Evolutionary conservation across 345 rosid genomes (phyloP).

Genomic region (Turritis glabra): DNA sequence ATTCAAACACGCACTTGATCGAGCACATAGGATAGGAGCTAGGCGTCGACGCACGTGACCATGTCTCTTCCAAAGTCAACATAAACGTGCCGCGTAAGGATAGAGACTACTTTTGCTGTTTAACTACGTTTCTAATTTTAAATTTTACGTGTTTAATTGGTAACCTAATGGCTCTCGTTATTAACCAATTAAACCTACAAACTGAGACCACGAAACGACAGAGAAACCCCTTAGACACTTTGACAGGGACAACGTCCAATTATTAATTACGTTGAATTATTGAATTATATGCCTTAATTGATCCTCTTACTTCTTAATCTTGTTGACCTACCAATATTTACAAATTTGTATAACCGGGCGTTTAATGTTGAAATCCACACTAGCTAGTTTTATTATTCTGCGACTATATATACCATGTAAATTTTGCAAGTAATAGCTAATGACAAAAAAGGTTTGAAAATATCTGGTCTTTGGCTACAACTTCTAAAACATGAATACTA

Average conservation of each 20-base stretch:
- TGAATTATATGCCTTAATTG: conserved; percentile 23
- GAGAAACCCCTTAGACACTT: conserved; percentile 31
- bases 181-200: conserved; percentile 28
- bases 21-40: not conserved
- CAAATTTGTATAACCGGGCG: not conserved
- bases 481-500: not conserved
- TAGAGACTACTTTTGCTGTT: conserved; percentile 23
- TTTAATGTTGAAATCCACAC: conserved; percentile 15
- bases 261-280: conserved; percentile 36
- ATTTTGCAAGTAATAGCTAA: not conserved
- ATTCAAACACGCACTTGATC: conserved; percentile 35
- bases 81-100: conserved; percentile 38
- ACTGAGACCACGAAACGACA: conserved; percentile 37
- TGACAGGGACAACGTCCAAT: conserved; percentile 27
- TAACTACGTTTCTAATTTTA: conserved; percentile 20
- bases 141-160: conserved; percentile 7
- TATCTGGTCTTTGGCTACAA: not conserved
- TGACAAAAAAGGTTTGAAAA: not conserved
- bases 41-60: conserved; percentile 35
- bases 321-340: conserved; percentile 31
- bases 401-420: not conserved
- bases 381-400: not conserved
- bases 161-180: conserved; percentile 26
- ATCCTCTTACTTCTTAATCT: conserved; percentile 20
- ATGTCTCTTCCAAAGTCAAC: conserved; percentile 33